Conservation (phyloP, 768 basidiomycete species). For the Leccinum longicurvipes region DNA sequence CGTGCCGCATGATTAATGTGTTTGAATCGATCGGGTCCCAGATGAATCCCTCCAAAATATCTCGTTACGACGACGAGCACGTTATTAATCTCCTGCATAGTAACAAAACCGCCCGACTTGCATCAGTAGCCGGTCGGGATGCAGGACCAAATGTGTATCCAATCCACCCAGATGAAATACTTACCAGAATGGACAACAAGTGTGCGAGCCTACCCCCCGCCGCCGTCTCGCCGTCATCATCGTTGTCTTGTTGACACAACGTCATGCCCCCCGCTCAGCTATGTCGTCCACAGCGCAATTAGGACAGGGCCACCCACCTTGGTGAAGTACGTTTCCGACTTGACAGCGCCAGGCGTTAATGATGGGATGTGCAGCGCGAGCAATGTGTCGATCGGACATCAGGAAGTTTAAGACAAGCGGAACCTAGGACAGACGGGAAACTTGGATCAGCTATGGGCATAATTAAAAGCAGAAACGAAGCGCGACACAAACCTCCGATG, state of each 20-base stretch:
- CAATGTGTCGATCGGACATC: constrained; percentile 67
- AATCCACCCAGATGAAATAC: constrained; percentile 18
- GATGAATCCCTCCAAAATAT: constrained; percentile 88
- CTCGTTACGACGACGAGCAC: constrained; percentile 91
- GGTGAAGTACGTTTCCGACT: constrained; percentile 62
- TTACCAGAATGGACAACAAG: constrained; percentile 81
- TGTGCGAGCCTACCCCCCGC: constrained; percentile 91
- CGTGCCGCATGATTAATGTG: constrained; percentile 96
- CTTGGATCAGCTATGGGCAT: not conserved
- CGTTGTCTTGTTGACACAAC: constrained; percentile 61
- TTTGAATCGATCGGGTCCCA: constrained; percentile 86
- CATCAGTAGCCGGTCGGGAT: not conserved
- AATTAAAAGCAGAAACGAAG: not conserved
- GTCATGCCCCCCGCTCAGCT: not conserved
- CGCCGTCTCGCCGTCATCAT: constrained; percentile 92
- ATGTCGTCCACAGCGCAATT: not conserved
- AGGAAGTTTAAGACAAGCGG: constrained; percentile 62
- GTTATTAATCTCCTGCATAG: constrained; percentile 65
- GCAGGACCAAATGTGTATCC: not conserved
- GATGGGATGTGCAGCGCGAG: constrained; percentile 72
- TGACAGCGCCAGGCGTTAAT: constrained; percentile 84
- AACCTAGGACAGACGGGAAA: constrained; percentile 44
- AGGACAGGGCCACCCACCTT: constrained; percentile 47
- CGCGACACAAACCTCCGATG: constrained; percentile 54
- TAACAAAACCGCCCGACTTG: not conserved